These are phyloP conservation scores for Acacia pycnantha DNA, from an alignment of 331 rosid genomes.

Conservation along the genomic window DNA sequence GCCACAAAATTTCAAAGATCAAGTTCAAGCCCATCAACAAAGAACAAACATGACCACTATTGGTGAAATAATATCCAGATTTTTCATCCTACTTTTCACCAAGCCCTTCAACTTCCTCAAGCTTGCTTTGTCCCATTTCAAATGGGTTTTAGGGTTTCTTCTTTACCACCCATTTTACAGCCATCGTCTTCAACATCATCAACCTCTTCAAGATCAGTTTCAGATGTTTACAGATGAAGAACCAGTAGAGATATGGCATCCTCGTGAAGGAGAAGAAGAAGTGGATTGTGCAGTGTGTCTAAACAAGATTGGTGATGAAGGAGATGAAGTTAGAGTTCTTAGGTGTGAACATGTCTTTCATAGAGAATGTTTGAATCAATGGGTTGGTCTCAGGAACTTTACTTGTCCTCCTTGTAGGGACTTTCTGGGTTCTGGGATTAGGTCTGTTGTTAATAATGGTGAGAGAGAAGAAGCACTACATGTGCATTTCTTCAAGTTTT, in stretches of 20 bases:
- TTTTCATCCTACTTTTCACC: not conserved
- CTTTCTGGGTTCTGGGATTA: not conserved
- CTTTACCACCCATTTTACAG: constrained; percentile 29
- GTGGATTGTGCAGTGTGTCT: constrained; percentile 44
- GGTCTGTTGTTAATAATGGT: not conserved
- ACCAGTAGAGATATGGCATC: not conserved
- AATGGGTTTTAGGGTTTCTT: constrained; percentile 33
- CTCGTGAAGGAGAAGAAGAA: constrained; percentile 15
- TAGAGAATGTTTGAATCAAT: constrained; percentile 39
- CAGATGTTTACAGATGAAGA: not conserved
- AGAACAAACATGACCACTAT: too few species aligned
- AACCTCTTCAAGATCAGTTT: not conserved
- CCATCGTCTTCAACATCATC: not conserved
- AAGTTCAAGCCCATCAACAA: too few species aligned
- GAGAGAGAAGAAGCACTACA: constrained; percentile 25
- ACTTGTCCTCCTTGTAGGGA: constrained; percentile 54
- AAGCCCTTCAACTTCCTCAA: not conserved
- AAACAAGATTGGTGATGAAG: constrained; percentile 33
- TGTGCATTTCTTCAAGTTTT: constrained; percentile 28
- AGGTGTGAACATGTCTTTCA: constrained; percentile 48
- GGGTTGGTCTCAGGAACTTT: constrained; percentile 20
- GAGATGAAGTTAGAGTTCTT: constrained; percentile 42
- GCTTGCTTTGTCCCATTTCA: constrained; percentile 14
- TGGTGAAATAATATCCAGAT: not conserved
- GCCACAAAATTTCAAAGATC: not conserved